These are phyloP conservation scores for Globisporangium spiculum DNA, from an alignment of 352 stramenopile genomes.

Conservation along the genomic window DNA sequence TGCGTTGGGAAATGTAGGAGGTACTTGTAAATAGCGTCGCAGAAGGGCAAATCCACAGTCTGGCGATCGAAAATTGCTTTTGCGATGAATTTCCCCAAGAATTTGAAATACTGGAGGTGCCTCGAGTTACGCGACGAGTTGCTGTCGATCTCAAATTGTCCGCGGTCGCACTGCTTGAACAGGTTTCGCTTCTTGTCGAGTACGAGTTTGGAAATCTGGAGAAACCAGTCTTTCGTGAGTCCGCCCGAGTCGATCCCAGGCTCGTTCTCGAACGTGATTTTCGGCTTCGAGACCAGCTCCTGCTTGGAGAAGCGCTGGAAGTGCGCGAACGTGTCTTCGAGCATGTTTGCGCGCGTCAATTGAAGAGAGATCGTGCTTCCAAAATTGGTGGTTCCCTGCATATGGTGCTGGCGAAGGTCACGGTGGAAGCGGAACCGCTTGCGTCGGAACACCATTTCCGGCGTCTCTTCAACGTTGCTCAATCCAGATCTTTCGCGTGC, in stretches of 20 bases:
- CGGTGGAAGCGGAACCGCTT: constrained; percentile 87
- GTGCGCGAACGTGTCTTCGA: constrained; percentile 58
- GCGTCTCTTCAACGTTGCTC: constrained; percentile 52
- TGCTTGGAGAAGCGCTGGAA: constrained; percentile 45
- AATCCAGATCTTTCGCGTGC: constrained; percentile 40
- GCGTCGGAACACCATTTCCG: constrained; percentile 80
- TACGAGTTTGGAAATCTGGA: constrained; percentile 62
- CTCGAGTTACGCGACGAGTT: constrained; percentile 26
- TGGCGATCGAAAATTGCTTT: constrained; percentile 88
- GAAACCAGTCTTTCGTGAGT: constrained; percentile 89
- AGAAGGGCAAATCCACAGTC: constrained; percentile 76
- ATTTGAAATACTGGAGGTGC: constrained; percentile 49
- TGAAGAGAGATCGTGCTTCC: constrained; percentile 39
- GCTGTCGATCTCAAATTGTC: constrained; percentile 49
- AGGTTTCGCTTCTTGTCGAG: constrained; percentile 33
- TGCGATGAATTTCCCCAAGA: constrained; percentile 74
- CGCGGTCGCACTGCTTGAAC: constrained; percentile 56
- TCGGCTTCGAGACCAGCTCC: constrained; percentile 65
- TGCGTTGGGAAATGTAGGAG: constrained; percentile 39
- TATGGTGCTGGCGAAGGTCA: constrained; percentile 44
- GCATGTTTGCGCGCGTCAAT: constrained; percentile 56
- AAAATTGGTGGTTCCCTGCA: constrained; percentile 31
- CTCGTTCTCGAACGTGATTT: constrained; percentile 82
- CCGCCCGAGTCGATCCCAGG: constrained; percentile 85
- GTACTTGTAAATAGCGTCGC: constrained; percentile 69